Evolutionary conservation across 805 yeast genomes (phyloP), one percentile per base, ranked within the genome.

Genomic region (Metschnikowia baotianmanensis): DNA sequence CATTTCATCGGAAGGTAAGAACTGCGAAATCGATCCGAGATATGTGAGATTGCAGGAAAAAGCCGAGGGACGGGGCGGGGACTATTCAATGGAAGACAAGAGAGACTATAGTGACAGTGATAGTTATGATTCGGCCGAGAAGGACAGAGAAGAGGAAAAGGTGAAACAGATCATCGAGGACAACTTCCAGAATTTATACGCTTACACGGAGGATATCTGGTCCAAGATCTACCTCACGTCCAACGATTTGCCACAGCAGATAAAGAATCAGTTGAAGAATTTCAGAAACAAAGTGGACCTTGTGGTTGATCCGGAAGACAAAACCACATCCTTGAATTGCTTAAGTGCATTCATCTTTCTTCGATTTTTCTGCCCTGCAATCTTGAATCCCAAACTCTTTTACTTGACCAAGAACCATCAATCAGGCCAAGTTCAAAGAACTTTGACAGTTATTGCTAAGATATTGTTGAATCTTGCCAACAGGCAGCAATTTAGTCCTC

Each of bases 341-440:
- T 65, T 90, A 23, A 77, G 93, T 16, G 89, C 96, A 1, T 86
- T 93, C 53, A 65, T 91, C 10, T 93, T 91, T 58, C 64, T 91
- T 45, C 51, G 74, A 42, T 69, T 69, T 60, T 76, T 89, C 48
- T 89, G 96, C 53, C 98, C 99, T 0, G 96, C 96, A 0, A 76
- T 91, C 21, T 64, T 93, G 56, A 90, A 88, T 54, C 99, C 99
- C 0, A 88, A 87, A 53, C 61, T 90, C 35, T 89, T 88, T 59
- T 80, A 82, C 45, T 67, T 93, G 36, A 77, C 87, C 0, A 73
- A 77, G 37, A 71, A 76, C 26, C 91, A 86, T 51, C 87, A 88
- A 44, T 72, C 80, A 7, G 87, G 89, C 2, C 71, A 71, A 9
- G 71, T 81, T 2, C 90, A 88, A 48, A 71, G 96, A 44, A 84